Conservation (phyloP, 2,329 filamentous ascomycete genomes). For the Diaporthe humulicola region DNA sequence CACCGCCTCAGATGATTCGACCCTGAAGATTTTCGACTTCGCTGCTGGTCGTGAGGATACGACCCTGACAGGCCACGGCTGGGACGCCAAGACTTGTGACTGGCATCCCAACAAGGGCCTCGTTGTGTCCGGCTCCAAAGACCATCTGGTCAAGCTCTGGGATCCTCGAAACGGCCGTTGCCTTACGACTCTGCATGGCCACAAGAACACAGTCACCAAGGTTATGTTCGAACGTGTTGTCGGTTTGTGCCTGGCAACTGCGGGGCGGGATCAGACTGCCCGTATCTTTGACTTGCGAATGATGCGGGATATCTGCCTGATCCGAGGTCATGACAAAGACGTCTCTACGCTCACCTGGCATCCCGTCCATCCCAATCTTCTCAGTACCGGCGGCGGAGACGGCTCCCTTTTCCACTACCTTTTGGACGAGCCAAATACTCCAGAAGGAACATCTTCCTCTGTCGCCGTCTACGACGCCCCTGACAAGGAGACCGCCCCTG, state of each 20-base stretch:
- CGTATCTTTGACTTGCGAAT: conserved; percentile 95
- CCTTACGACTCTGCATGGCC: conserved; percentile 92
- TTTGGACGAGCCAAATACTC: conserved; percentile 93
- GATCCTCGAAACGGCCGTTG: conserved; percentile 93
- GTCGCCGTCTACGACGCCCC: conserved; percentile 87
- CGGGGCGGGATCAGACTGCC: conserved; percentile 91
- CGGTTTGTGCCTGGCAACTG: conserved; percentile 89
- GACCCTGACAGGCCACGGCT: conserved; percentile 91
- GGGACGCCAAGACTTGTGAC: conserved; percentile 97
- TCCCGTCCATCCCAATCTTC: conserved; percentile 87
- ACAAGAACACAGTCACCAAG: conserved; percentile 97
- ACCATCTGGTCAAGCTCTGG: conserved; percentile 98
- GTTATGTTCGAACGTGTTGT: conserved; percentile 90
- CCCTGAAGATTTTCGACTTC: conserved; percentile 96
- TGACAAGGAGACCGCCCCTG: conserved; percentile 82
- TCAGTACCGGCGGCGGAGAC: conserved; percentile 91
- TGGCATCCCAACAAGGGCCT: conserved; percentile 98
- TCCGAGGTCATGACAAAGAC: conserved; percentile 96
- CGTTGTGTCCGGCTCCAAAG: conserved; percentile 95
- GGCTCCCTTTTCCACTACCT: conserved; percentile 94
- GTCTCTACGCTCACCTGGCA: conserved; percentile 95
- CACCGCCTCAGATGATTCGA: conserved; percentile 93
- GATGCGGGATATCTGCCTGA: conserved; percentile 96
- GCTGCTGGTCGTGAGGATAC: conserved; percentile 86
- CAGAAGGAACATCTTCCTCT: conserved; percentile 77